Base-by-base conservation (phyloP, 2,329 filamentous ascomycete genomes). In the Fusarium armeniacum region DNA sequence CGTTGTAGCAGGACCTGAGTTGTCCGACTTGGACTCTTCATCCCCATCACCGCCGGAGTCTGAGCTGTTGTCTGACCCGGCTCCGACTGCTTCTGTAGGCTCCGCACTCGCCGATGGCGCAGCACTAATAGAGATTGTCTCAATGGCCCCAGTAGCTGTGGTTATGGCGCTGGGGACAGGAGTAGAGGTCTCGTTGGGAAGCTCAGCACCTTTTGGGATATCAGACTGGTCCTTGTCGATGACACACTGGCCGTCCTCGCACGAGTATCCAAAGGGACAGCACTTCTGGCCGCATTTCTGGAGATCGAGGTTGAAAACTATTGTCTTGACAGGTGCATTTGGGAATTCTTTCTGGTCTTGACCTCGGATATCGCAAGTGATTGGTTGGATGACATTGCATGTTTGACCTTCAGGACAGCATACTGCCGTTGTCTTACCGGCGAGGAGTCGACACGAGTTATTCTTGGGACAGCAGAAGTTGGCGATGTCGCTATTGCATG, bases 201-300 rank as follows among this genome's bases (percentile, higher is more conserved):
- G 72, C 18, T 76, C 58, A 3, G 77, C 58, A 3, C 73, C 76
- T 56, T 77, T 80, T 24, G 81, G 81, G 40, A 70, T n/a, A 33
- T 76, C 67, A 11, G 78, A 77, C 73, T 90, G 86, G 73, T 90
- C 84, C 18, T 79, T 66, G 65, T 89, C 78, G 71, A 80, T 82
- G 13, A 82, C 76, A 72, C 91, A 93, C 65, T 81, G 66, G n/a
- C 80, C 80, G 54, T 76, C 76, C 36, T 84, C 78, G 79, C 92
- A 94, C 2, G 82, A 80, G 79, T 90, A 94, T 4, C 92, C 92
- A 77, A 90, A 90, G 0, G 92, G 91, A 76, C 92, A 94, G 79
- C 91, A 94, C 26, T 56, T 78, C 20, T 73, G 76, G 16, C 86
- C 89, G 72, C 92, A 94, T 22, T 79, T 83, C 3, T 81, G 78